A percentile compares a stretch with the other conserved stretches of the same genome.
Conservation (phyloP, 768 basidiomycete genomes). For the Hebeloma cylindrosporum region DNA sequence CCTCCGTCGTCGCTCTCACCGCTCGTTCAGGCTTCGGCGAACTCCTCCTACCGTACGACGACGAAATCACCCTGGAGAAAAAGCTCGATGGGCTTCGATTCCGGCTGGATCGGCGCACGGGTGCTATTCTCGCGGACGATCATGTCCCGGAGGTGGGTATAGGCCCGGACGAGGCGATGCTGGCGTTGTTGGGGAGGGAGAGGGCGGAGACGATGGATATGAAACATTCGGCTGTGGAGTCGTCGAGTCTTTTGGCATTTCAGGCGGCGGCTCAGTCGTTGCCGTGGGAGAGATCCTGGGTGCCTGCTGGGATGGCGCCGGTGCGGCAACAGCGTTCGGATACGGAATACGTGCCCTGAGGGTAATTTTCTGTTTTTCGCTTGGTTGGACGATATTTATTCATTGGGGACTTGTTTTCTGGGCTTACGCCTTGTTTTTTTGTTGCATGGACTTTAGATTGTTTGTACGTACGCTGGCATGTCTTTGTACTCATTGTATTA, state of each 20-base stretch:
- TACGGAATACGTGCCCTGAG: constrained; percentile 11
- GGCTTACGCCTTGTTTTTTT: too few relatives aligned
- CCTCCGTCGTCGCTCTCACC: constrained; percentile 53
- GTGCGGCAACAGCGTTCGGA: not conserved
- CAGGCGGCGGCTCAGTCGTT: constrained; percentile 17
- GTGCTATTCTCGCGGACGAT: constrained; percentile 62
- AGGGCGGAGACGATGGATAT: constrained; percentile 4
- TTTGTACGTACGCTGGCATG: too few relatives aligned
- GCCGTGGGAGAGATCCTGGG: constrained; percentile 16
- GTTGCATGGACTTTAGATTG: too few relatives aligned
- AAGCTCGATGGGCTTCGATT: constrained; percentile 55
- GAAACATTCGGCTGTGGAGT: constrained; percentile 16
- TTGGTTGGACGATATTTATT: too few relatives aligned
- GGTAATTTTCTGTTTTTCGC: not conserved
- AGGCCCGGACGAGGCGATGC: constrained; percentile 39
- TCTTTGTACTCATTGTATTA: too few relatives aligned
- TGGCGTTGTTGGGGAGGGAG: constrained; percentile 33
- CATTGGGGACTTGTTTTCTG: too few relatives aligned
- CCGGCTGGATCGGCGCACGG: constrained; percentile 55
- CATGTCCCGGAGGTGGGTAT: constrained; percentile 28
- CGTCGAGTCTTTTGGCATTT: constrained; percentile 26
- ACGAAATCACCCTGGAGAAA: constrained; percentile 40
- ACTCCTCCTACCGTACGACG: constrained; percentile 59
- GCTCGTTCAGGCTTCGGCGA: constrained; percentile 63
- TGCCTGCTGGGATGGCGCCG: not conserved